Percentiles rank a stretch among this genome's conserved stretches.
Evolutionary conservation across 106 monocot species (phyloP).

Genomic region (Gastrodia elata): DNA sequence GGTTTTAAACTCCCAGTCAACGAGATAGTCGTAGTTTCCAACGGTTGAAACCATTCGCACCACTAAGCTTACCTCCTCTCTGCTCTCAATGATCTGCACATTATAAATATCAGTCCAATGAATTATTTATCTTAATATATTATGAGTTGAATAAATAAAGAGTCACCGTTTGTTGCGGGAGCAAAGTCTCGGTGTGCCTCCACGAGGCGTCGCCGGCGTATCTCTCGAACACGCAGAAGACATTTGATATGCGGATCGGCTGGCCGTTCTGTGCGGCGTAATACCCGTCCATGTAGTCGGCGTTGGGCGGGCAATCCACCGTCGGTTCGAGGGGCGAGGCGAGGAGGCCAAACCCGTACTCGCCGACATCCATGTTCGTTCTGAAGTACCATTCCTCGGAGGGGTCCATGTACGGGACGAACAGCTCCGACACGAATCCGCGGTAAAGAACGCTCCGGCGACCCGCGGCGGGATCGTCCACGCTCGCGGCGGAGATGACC

Average conservation of each 20-base stretch:
- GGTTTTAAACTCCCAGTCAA: constrained; percentile 79
- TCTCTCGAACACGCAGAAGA: constrained; percentile 59
- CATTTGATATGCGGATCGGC: constrained; percentile 23
- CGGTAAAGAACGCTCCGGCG: constrained; percentile 44
- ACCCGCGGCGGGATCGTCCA: neutral
- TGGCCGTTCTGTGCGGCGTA: constrained; percentile 29
- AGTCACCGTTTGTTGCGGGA: constrained; percentile 41
- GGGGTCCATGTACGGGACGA: constrained; percentile 83
- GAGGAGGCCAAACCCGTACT: constrained; percentile 52
- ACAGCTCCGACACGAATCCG: constrained; percentile 56
- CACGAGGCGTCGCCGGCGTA: constrained; percentile 54
- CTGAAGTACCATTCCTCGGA: constrained; percentile 68
- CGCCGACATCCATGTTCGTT: constrained; percentile 60
- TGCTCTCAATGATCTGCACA: constrained; percentile 37
- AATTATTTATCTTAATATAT: neutral
- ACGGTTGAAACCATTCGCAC: constrained; percentile 53
- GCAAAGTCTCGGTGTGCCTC: constrained; percentile 46
- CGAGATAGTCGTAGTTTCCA: constrained; percentile 65
- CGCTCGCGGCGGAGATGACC: constrained; percentile 47
- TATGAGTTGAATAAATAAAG: neutral
- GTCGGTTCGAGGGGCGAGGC: constrained; percentile 28
- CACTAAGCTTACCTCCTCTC: constrained; percentile 60
- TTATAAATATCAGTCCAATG: too few relatives aligned
- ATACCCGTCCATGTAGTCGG: constrained; percentile 49
- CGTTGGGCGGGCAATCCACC: constrained; percentile 49